Percentiles rank a stretch among this genome's conserved stretches.
Conservation (phyloP, 2,329 filamentous ascomycete species). For the Cordyceps cateniannulata region DNA sequence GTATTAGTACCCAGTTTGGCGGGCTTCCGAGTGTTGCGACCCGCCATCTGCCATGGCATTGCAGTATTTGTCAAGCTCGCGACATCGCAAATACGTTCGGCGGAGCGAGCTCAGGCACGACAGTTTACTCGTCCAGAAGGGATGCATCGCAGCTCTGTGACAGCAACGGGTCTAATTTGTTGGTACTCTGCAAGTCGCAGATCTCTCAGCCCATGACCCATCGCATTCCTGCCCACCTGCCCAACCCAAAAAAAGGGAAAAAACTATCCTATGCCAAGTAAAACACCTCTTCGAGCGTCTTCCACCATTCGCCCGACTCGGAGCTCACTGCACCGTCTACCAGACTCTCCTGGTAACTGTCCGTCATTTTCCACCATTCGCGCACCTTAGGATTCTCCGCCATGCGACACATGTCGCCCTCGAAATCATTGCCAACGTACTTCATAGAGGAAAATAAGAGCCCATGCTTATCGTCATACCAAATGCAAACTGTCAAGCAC, state of each 20-base stretch:
- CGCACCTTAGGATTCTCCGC: constrained; percentile 63
- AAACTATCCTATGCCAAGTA: constrained; percentile 42
- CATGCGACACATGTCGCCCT: constrained; percentile 72
- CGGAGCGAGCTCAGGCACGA: too few species aligned
- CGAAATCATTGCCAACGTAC: constrained; percentile 68
- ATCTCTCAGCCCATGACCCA: too few species aligned
- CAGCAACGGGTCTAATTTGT: too few species aligned
- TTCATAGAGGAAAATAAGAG: constrained; percentile 73
- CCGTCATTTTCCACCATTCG: constrained; percentile 78
- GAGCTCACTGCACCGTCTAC: constrained; percentile 54
- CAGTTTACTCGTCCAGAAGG: too few species aligned
- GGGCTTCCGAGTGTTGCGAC: not conserved
- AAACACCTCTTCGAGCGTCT: constrained; percentile 62
- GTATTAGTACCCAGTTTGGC: not conserved
- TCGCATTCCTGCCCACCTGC: too few species aligned
- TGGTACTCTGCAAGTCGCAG: too few species aligned
- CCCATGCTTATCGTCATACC: constrained; percentile 54
- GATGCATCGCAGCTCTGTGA: too few species aligned
- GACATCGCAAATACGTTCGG: too few species aligned
- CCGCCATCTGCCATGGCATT: too few species aligned
- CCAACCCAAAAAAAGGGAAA: too few species aligned
- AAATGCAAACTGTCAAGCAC: constrained; percentile 59
- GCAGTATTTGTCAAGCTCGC: too few species aligned
- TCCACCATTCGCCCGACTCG: constrained; percentile 62
- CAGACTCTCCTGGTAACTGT: constrained; percentile 63